Evolutionary conservation across 1,284 basidiomycete genomes (phyloP).

Genomic region (Blastosporella zonata): DNA sequence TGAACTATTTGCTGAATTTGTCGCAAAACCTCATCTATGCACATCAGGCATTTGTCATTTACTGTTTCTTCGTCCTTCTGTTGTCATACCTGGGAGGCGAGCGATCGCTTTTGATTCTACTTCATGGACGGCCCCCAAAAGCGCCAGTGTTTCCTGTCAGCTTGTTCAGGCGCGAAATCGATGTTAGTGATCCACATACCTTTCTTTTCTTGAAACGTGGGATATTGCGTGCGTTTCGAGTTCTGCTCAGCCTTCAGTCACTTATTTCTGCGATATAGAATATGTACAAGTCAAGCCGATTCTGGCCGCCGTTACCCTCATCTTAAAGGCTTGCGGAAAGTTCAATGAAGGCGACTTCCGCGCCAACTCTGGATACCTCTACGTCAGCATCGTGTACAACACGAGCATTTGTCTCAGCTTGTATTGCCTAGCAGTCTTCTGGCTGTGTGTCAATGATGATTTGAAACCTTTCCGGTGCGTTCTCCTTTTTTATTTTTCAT

Average conservation of each 20-base stretch:
- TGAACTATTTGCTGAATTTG: constrained; percentile 20
- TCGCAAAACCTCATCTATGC: neutral
- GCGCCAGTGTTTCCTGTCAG: constrained; percentile 84
- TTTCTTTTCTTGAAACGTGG: constrained; percentile 94
- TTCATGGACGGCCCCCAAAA: constrained; percentile 89
- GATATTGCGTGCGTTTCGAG: constrained; percentile 75
- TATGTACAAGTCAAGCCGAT: constrained; percentile 97
- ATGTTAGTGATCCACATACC: constrained; percentile 91
- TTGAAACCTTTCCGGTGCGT: constrained; percentile 82
- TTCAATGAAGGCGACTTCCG: constrained; percentile 91
- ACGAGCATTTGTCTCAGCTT: constrained; percentile 70
- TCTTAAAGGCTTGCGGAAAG: constrained; percentile 83
- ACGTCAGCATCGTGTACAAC: constrained; percentile 84
- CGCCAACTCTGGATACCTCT: constrained; percentile 87
- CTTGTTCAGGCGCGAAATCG: constrained; percentile 75
- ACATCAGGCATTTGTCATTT: constrained; percentile 89
- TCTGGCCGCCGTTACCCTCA: constrained; percentile 79
- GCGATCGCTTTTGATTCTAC: constrained; percentile 84
- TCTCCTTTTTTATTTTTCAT: constrained; percentile 3
- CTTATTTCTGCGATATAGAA: constrained; percentile 50
- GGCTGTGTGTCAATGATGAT: constrained; percentile 86
- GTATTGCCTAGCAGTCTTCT: constrained; percentile 93
- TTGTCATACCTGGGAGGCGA: constrained; percentile 91
- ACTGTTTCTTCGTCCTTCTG: constrained; percentile 85
- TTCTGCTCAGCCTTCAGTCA: neutral